These are phyloP conservation scores for Sarocladiaceae sp. DNA, from an alignment of 2,329 filamentous ascomycete genomes.

Conservation along the genomic window DNA sequence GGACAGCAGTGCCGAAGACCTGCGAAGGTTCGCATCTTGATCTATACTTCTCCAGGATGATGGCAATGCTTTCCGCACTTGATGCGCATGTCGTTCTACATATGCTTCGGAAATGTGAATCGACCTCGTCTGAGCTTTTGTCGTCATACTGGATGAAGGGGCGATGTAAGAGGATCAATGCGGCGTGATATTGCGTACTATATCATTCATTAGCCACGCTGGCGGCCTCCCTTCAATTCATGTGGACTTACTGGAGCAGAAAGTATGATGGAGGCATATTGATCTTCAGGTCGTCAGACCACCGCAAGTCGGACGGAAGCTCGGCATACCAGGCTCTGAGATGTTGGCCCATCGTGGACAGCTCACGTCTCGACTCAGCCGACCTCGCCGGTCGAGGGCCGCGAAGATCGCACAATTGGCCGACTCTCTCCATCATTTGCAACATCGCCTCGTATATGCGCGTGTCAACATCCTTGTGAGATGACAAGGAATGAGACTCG, in stretches of 20 bases:
- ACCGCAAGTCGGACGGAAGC: constrained; percentile 9
- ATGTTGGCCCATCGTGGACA: constrained; percentile 13
- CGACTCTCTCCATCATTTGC: constrained; percentile 12
- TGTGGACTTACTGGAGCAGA: constrained; percentile 8
- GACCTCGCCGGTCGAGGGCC: constrained; percentile 10
- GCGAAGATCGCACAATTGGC: constrained; percentile 12
- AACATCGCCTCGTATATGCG: constrained; percentile 16
- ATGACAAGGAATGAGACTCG: constrained; percentile 10
- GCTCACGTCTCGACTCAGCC: constrained; percentile 11
- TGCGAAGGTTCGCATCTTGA: constrained; percentile 12
- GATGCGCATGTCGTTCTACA: constrained; percentile 3
- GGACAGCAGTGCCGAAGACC: constrained; percentile 12
- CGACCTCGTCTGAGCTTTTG: background rate
- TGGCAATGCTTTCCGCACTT: constrained; percentile 10
- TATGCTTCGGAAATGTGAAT: background rate
- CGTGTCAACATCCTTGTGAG: constrained; percentile 12
- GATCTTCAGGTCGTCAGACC: background rate
- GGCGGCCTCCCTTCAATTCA: background rate
- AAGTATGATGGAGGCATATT: constrained; percentile 10
- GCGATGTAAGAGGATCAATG: constrained; percentile 10
- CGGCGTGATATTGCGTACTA: constrained; percentile 11
- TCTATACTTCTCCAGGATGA: constrained; percentile 11
- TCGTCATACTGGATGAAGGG: constrained; percentile 10
- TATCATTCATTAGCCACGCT: too few relatives aligned
- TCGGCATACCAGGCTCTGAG: constrained; percentile 12